phyloP scores from a whole-genome alignment of 345 rosid species.

The Acer yangbiense region DNA sequence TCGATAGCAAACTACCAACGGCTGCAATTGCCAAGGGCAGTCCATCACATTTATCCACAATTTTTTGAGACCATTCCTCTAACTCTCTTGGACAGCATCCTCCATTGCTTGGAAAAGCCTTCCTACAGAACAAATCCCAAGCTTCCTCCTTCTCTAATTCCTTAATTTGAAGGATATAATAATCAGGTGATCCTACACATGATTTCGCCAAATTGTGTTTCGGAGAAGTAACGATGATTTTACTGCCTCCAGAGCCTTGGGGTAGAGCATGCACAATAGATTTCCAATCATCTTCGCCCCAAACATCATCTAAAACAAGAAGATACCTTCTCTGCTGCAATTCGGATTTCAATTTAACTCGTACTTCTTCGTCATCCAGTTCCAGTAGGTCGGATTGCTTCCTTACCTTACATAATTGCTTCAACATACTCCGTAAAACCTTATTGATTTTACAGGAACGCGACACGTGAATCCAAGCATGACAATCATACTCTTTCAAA shows the following conservation, averaged over 20 bases:
- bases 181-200: neutral
- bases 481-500: neutral
- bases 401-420: neutral
- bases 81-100: slow-evolving; percentile 2
- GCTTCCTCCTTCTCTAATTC: neutral
- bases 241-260: slow-evolving; percentile 2
- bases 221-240: slow-evolving; percentile 15
- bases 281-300: slow-evolving; percentile 5
- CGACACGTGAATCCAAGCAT: slow-evolving; percentile 4
- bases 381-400: neutral
- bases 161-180: neutral
- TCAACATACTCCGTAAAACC: neutral
- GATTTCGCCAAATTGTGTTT: neutral
- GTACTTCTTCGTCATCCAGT: neutral
- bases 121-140: slow-evolving; percentile 5
- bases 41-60: slow-evolving; percentile 27
- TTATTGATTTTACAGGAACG: neutral
- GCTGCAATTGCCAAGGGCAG: slow-evolving; percentile 18
- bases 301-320: slow-evolving; percentile 23
- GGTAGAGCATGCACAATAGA: neutral
- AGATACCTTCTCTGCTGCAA: neutral
- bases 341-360: neutral
- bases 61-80: neutral
- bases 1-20: slow-evolving; percentile 8
- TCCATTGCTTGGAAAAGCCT: slow-evolving; percentile 13